These are phyloP conservation scores for Yamadazyma spencermartinsiae DNA, from an alignment of 1,139 yeast genomes.

Conservation along the genomic window DNA sequence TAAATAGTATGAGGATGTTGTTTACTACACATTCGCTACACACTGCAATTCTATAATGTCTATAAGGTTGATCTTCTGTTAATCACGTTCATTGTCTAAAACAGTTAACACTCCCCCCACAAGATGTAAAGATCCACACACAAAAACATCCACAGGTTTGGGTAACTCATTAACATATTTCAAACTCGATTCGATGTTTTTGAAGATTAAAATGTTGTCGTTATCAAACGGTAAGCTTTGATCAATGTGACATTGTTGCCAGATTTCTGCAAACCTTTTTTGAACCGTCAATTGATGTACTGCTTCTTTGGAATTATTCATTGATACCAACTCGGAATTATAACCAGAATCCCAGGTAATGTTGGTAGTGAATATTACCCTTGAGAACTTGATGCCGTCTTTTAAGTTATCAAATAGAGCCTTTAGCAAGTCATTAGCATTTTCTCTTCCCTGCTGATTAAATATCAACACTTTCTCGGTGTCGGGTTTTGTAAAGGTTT, in stretches of 20 bases:
- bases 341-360: constrained; percentile 90
- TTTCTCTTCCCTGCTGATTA: constrained; percentile 89
- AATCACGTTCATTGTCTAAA: constrained; percentile 52
- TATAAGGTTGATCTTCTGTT: constrained; percentile 5
- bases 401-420: constrained; percentile 48
- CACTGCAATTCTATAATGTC: too few species aligned
- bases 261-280: constrained; percentile 64
- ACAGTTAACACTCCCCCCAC: constrained; percentile 94
- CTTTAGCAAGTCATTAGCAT: constrained; percentile 64
- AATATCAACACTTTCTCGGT: constrained; percentile 58
- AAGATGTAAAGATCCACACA: constrained; percentile 89
- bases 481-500: constrained; percentile 23
- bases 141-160: constrained; percentile 68
- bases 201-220: constrained; percentile 44
- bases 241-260: constrained; percentile 56
- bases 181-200: constrained; percentile 76
- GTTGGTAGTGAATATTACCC: constrained; percentile 86
- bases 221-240: constrained; percentile 17
- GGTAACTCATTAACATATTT: constrained; percentile 49
- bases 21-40: too few species aligned
- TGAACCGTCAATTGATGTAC: constrained; percentile 85
- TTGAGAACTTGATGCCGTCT: constrained; percentile 52
- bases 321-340: constrained; percentile 79
- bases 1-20: too few species aligned
- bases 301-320: constrained; percentile 75